Conservation (phyloP, 1,139 yeast genomes). For the Suhomyces panamericanus region DNA sequence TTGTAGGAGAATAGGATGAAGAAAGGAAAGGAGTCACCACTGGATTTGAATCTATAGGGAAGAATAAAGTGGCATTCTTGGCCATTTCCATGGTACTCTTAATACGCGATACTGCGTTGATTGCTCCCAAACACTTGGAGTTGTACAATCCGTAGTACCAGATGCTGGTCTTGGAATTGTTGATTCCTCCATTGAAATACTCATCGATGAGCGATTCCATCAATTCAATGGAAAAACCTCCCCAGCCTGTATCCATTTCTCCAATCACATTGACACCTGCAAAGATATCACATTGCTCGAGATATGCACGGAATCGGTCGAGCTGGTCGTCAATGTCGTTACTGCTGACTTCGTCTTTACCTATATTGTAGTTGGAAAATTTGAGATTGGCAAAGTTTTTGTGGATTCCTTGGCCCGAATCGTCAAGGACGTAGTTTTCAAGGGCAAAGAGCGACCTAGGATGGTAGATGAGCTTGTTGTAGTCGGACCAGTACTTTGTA, state of each 20-base stretch:
- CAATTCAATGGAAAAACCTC: conserved; percentile 64
- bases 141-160: conserved; percentile 38
- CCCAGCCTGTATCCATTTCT: conserved; percentile 81
- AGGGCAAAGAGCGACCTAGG: conserved; percentile 60
- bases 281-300: conserved; percentile 78
- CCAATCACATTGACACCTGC: conserved; percentile 69
- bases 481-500: conserved; percentile 81
- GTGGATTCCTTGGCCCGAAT: conserved; percentile 22
- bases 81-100: conserved; percentile 47
- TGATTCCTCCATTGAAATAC: conserved; percentile 56
- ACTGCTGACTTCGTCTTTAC: conserved; percentile 31
- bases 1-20: conserved; percentile 18
- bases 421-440: conserved; percentile 45
- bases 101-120: conserved; percentile 40
- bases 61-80: conserved; percentile 46
- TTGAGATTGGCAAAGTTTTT: conserved; percentile 30
- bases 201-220: conserved; percentile 66
- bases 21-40: conserved; percentile 4
- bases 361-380: conserved; percentile 30
- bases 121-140: background rate
- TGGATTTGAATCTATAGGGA: conserved; percentile 43
- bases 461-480: conserved; percentile 63
- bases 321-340: conserved; percentile 52
- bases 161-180: conserved; percentile 41
- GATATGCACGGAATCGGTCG: conserved; percentile 54